A percentile compares a stretch with the other conserved stretches of the same genome.
These are phyloP conservation scores for Clavulina sp. DNA, from an alignment of 768 basidiomycete genomes.

Conservation along the genomic window DNA sequence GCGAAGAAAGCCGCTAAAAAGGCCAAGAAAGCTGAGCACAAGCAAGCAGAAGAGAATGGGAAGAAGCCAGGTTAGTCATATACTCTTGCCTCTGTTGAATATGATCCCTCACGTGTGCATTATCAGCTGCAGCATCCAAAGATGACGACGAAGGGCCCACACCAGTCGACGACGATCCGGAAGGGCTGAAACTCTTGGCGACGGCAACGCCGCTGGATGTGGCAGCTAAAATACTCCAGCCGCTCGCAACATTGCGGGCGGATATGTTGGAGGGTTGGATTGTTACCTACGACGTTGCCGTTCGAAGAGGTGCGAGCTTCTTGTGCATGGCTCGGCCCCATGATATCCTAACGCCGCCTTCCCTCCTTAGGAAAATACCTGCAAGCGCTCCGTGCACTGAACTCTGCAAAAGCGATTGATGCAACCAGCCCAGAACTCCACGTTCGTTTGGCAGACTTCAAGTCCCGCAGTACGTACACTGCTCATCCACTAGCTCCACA, in stretches of 20 bases:
- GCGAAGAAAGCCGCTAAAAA: conserved; percentile 77
- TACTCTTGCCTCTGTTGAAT: conserved; percentile 2
- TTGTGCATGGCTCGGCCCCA: neutral
- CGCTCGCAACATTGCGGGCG: conserved; percentile 35
- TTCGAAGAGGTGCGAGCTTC: conserved; percentile 51
- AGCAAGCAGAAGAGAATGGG: conserved; percentile 33
- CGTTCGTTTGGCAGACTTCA: conserved; percentile 47
- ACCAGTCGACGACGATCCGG: conserved; percentile 66
- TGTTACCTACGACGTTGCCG: conserved; percentile 60
- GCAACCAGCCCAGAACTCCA: conserved; percentile 51
- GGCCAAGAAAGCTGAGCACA: conserved; percentile 42
- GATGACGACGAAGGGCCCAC: conserved; percentile 38
- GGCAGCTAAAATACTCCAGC: conserved; percentile 52
- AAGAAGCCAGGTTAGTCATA: conserved; percentile 66
- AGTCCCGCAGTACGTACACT: conserved; percentile 29
- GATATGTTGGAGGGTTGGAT: conserved; percentile 54
- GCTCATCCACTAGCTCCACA: neutral
- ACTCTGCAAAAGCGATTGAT: conserved; percentile 34
- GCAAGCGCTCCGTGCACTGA: conserved; percentile 56
- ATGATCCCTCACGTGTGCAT: neutral
- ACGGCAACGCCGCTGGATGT: conserved; percentile 51
- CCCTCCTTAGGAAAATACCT: conserved; percentile 50
- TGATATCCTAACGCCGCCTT: neutral
- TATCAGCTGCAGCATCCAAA: neutral
- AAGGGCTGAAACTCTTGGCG: conserved; percentile 52